Evolutionary conservation across 2,329 filamentous ascomycete genomes (phyloP), one percentile per base, ranked within the genome.

Genomic region (Metarhizium robertsii): DNA sequence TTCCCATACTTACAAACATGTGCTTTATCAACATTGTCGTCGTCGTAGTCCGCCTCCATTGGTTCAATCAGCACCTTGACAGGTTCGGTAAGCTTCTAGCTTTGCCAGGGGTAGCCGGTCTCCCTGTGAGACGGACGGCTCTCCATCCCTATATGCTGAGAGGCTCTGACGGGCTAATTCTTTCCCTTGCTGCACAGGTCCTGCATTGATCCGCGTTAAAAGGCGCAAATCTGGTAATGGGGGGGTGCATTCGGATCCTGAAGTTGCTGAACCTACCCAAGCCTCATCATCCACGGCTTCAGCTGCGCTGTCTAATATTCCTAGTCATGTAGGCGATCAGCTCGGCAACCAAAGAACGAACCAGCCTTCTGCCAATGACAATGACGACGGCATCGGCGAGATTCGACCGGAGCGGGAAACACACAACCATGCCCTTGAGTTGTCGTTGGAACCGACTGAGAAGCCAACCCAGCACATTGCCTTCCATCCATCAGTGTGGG

Each of bases 11-110:
- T 2, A 73, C 71, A 0, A 79, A 80, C 55, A 55, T 78, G 16
- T 71, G 71, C 1, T 77, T 79, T 59, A 67, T 81, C 61, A 79
- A 79, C 59, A 72, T 75, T 3, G 53, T 76, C 6, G 74, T 79
- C 6, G 75, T 80, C 4, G 61, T 75, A 14, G 71, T 76, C 0
- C 70, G 78, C 0, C 60, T 80, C 3, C 64, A 69, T 50, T 80
- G 76, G 75, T 80, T 80, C 60, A 67, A 73, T 48, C 73, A 73
- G 53, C 70, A 70, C 16, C 64, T 80, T 4, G 73, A 72, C 56
- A 63, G 69, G 43, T 61, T 72, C 5, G 73, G 68, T 70, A 45
- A 45, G 42, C 42, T 45, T 45, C 42, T 16, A 5, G 5, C 18
- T 18, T 16, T 36, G n/a, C 13, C 40, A 43, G 16, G 40, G 16